Evolutionary conservation across 371 early-diverging fungal species (phyloP), one percentile per base, ranked within the genome.

Genomic region (Entomophthora muscae): DNA sequence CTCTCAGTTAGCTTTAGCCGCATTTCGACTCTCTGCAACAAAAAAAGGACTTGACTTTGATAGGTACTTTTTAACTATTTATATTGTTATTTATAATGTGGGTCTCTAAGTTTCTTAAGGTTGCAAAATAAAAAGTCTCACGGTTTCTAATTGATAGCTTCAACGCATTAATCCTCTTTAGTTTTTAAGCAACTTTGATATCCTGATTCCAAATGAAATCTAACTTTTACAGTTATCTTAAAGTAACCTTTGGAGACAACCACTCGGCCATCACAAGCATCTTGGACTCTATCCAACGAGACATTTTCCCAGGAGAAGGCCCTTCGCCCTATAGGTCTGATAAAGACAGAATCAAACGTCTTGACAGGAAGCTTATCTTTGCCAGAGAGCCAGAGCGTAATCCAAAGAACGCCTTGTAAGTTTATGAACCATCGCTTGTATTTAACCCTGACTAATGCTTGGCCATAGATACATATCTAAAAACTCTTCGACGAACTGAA

Each of bases 1-100:
- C 7, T 77, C 90, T 0, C 93, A 93, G 72, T 81, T 93, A 24
- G 92, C 91, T 1, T 60, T 91, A 58, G 90, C 85, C 3, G 85
- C 87, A 28, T 76, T 87, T 66, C 69, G 78, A 64, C 69, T 84
- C 31, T 89, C 91, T 3, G 77, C 85, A 22, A 72, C 70, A 58
- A 70, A 76, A 32, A 75, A 82, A 59, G 78, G 76, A 26, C 67
- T 72, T 28, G 79, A 78, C 42, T 63, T 77, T 17, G 42, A 42
- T 17, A 42, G 42, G 42, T 42, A 42, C 42, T 5, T 17, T 42
- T 42, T 52, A 69, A 72, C 33, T 68, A 65, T 74, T 76, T 70
- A 57, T 54, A 17, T 33, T 0, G 24, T 27, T 55, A 1, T 3
- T 3, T 28, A 21, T 56, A 28, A 52, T 33, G 53, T 51, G 22